Evolutionary conservation across 352 stramenopile species (phyloP).

Genomic region (Pseudoperonospora humuli): DNA sequence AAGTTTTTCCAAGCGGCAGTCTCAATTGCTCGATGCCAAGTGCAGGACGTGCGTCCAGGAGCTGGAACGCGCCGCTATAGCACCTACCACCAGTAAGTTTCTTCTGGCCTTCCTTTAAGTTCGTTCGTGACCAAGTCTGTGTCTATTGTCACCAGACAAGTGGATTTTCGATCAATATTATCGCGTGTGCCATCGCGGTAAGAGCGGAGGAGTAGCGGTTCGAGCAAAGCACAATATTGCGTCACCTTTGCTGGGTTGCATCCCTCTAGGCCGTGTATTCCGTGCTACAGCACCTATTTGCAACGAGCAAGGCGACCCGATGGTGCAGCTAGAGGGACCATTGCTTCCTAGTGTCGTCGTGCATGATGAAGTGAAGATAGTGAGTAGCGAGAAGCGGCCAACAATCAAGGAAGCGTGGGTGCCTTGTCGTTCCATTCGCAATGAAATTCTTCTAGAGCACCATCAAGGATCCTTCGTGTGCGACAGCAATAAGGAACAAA

Average conservation of each 20-base stretch:
- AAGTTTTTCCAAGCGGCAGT: slow-evolving; percentile 68
- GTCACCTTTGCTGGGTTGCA: slow-evolving; percentile 48
- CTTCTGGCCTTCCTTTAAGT: not conserved
- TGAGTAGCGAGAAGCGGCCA: slow-evolving; percentile 9
- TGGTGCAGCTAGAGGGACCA: slow-evolving; percentile 54
- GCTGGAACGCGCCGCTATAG: slow-evolving; percentile 31
- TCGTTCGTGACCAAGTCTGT: not conserved
- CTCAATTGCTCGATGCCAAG: slow-evolving; percentile 53
- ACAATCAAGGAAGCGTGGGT: slow-evolving; percentile 53
- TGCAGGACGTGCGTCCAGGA: slow-evolving; percentile 46
- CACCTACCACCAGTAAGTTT: slow-evolving; percentile 22
- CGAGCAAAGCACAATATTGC: slow-evolving; percentile 63
- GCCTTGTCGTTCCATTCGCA: slow-evolving; percentile 64
- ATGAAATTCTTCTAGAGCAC: slow-evolving; percentile 58
- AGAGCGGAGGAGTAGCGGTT: slow-evolving; percentile 54
- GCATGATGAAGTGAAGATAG: slow-evolving; percentile 9
- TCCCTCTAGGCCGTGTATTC: slow-evolving; percentile 62
- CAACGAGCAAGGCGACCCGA: slow-evolving; percentile 69
- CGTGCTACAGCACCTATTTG: slow-evolving; percentile 42
- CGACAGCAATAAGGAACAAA: not conserved
- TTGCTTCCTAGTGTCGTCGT: slow-evolving; percentile 28
- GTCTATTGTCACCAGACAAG: slow-evolving; percentile 24
- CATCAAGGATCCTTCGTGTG: slow-evolving; percentile 39
- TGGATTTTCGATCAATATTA: slow-evolving; percentile 62
- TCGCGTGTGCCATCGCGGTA: slow-evolving; percentile 59